Conservation (phyloP, 2,329 filamentous ascomycete species). For the Pleochaeta shiraiana region DNA sequence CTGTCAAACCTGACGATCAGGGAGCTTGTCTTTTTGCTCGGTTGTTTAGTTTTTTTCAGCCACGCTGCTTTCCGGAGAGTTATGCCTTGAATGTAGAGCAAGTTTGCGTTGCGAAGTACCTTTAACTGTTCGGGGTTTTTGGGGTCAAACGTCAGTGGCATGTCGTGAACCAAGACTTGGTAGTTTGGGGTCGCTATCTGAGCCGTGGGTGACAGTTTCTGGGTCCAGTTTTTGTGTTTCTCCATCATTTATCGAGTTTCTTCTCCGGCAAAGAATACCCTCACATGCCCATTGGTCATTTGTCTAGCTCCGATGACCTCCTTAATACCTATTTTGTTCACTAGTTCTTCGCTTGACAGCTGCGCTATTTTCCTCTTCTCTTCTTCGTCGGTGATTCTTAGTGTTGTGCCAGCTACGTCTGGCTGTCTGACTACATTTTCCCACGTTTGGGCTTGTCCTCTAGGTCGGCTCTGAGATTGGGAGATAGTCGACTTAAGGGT, state of each 20-base stretch:
- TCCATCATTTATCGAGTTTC: background rate
- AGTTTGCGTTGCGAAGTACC: background rate
- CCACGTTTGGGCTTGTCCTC: background rate
- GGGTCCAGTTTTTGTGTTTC: background rate
- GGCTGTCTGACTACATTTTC: background rate
- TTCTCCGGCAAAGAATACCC: background rate
- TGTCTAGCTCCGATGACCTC: background rate
- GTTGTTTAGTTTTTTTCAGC: background rate
- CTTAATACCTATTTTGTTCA: background rate
- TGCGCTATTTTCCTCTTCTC: background rate
- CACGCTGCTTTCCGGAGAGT: background rate
- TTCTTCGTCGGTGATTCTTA: background rate
- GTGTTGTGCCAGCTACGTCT: background rate
- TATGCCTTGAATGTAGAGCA: background rate
- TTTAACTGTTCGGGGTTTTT: background rate
- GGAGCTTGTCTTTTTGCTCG: background rate
- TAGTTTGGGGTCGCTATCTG: background rate
- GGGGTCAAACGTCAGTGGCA: background rate
- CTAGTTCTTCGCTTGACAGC: slow-evolving; percentile 1
- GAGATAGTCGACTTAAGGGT: background rate
- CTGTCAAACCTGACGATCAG: background rate
- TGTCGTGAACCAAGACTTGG: background rate
- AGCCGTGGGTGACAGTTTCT: background rate
- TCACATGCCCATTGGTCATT: background rate
- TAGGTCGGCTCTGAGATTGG: background rate